Percentiles rank a stretch among this genome's conserved stretches.
Conservation (phyloP, 139 green algal genomes). For the Pleodorina starrii region DNA sequence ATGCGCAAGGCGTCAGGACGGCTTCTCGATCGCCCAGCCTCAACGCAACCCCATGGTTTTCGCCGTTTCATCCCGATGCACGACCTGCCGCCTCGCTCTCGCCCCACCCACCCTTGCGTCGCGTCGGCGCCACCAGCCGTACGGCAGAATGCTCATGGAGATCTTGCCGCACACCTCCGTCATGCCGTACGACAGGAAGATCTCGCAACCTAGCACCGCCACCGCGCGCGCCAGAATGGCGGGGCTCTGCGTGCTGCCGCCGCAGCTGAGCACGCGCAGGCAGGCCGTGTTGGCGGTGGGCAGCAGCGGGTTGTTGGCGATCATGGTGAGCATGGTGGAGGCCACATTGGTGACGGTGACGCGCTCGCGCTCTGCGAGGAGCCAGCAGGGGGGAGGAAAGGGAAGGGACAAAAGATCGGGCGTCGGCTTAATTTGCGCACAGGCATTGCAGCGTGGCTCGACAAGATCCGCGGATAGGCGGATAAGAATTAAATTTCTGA, state of each 20-base stretch:
- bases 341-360: constrained; percentile 87
- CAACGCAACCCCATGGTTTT: too few species aligned
- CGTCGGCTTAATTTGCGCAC: too few species aligned
- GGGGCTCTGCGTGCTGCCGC: constrained; percentile 83
- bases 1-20: too few species aligned
- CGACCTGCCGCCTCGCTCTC: too few species aligned
- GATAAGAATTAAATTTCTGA: too few species aligned
- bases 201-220: constrained; percentile 84
- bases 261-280: constrained; percentile 88
- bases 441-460: too few species aligned
- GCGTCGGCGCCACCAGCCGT: constrained; percentile 50
- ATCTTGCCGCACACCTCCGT: constrained; percentile 97
- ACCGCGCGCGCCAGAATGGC: constrained; percentile 71
- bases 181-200: constrained; percentile 95
- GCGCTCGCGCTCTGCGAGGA: constrained; percentile 84
- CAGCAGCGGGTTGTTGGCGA: constrained; percentile 83
- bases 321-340: constrained; percentile 91
- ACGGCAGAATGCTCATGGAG: constrained; percentile 88
- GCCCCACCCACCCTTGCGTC: background rate
- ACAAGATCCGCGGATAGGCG: too few species aligned
- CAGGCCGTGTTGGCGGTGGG: constrained; percentile 75
- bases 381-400: background rate
- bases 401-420: background rate
- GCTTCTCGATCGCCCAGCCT: too few species aligned
- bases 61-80: too few species aligned